Conservation (phyloP, 1,139 yeast genomes). For the Suhomyces chickasaworum region DNA sequence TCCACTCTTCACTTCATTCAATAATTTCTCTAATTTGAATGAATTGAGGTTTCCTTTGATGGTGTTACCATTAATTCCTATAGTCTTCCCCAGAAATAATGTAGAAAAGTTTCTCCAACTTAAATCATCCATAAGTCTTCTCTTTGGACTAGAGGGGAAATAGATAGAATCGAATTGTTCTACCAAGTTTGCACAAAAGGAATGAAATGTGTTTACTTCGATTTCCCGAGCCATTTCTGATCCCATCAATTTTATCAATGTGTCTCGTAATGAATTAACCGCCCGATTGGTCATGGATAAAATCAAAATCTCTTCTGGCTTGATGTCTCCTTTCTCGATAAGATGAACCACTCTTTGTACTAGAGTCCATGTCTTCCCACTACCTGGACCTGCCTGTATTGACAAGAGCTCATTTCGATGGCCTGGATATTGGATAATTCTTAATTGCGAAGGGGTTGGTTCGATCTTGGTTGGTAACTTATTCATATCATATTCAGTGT, state of each 20-base stretch:
- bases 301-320: slow-evolving; percentile 59
- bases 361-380: slow-evolving; percentile 72
- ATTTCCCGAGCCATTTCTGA: slow-evolving; percentile 33
- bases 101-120: slow-evolving; percentile 50
- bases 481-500: too few species aligned
- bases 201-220: slow-evolving; percentile 62
- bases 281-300: slow-evolving; percentile 74
- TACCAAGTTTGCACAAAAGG: slow-evolving; percentile 54
- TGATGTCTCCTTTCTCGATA: slow-evolving; percentile 36
- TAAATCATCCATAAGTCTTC: slow-evolving; percentile 50
- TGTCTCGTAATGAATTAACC: slow-evolving; percentile 51
- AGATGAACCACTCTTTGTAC: slow-evolving; percentile 55
- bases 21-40: slow-evolving; percentile 32
- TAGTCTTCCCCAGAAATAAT: slow-evolving; percentile 33
- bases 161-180: slow-evolving; percentile 37
- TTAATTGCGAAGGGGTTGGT: slow-evolving; percentile 31
- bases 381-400: slow-evolving; percentile 72
- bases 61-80: slow-evolving; percentile 26
- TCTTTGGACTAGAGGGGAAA: slow-evolving; percentile 23
- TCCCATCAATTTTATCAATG: slow-evolving; percentile 40
- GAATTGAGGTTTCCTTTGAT: slow-evolving; percentile 31
- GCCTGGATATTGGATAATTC: slow-evolving; percentile 39
- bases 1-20: slow-evolving; percentile 37
- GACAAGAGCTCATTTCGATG: slow-evolving; percentile 43
- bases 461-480: neutral